Conservation (phyloP, 2,329 filamentous ascomycete genomes). For the Zymoseptoria brevis region DNA sequence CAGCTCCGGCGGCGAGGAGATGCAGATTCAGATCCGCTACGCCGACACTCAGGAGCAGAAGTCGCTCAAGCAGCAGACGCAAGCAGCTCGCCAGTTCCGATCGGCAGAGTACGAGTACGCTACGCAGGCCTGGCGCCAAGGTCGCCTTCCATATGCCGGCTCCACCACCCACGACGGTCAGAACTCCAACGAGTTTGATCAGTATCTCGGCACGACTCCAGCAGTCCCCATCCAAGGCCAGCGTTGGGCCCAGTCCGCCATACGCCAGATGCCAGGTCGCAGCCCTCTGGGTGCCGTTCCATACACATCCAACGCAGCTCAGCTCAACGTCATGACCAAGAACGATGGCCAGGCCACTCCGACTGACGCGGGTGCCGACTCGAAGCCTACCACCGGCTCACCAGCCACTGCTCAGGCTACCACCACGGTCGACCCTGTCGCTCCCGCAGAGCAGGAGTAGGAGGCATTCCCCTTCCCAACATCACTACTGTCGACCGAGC, state of each 20-base stretch:
- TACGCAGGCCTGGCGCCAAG: conserved; percentile 28
- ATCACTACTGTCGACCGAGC: conserved; percentile 20
- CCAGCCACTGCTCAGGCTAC: conserved; percentile 16
- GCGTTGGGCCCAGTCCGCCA: conserved; percentile 29
- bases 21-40: conserved; percentile 86
- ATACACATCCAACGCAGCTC: conserved; percentile 18
- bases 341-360: conserved; percentile 13
- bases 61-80: conserved; percentile 89
- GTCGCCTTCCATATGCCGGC: conserved; percentile 22
- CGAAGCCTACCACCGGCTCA: conserved; percentile 19
- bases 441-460: conserved; percentile 22
- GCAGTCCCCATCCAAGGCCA: conserved; percentile 28
- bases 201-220: conserved; percentile 27
- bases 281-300: conserved; percentile 21
- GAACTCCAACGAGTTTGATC: conserved; percentile 31
- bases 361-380: conserved; percentile 10
- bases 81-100: conserved; percentile 88
- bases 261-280: conserved; percentile 16
- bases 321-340: conserved; percentile 15
- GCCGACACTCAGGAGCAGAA: conserved; percentile 96
- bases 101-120: conserved; percentile 71
- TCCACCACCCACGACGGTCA: conserved; percentile 18
- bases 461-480: conserved; percentile 3
- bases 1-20: conserved; percentile 60
- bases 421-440: conserved; percentile 22